Base-by-base conservation (phyloP, 2,329 filamentous ascomycete species). In the Didymosphaeria variabile region DNA sequence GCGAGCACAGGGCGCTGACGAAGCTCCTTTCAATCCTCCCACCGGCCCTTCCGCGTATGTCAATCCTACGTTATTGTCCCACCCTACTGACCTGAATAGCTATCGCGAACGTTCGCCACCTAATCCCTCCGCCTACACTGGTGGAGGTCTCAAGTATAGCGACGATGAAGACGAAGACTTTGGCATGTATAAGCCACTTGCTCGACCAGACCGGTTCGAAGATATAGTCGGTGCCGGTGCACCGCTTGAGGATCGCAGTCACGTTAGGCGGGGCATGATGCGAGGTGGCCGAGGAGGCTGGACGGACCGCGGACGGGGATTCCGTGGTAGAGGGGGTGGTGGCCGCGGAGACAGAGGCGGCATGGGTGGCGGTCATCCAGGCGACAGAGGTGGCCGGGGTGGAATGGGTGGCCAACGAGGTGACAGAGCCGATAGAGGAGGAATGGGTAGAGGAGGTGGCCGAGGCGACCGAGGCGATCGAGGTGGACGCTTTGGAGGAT, bases 181-280 rank as follows among this genome's bases (percentile, higher is more conserved):
- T 7, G 81, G 80, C 45, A 81, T 82, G 75, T 84, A 84, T 69
- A 81, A 75, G 38, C 82, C 81, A 7, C 74, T 84, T 21, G 78
- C 80, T 49, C 72, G 82, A 50, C 82, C 82, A 3, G 79, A 82
- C 44, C 80, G 83, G 58, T 79, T 83, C 47, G 77, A 80, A 44
- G 72, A 82, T 49, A 74, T 82, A 64, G 81, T 83, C 68, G 75
- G 77, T 21, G 77, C 76, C 44, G 74, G 72, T 36, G 75, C 77
- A 19, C 78, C 78, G 23, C 63, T 77, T 19, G 73, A 77, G 67
- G 69, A 77, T 56, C 67, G 76, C 19, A 78, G 75, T 55, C 76
- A 78, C 57, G 74, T 77, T 12, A 71, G 75, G 19, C 67, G 74
- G 34, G 73, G 75, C n/a, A 72, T 70, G 63, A 72, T 72, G 62